phyloP scores from a whole-genome alignment of 257 asterid genomes.

The Scutellaria minor region DNA sequence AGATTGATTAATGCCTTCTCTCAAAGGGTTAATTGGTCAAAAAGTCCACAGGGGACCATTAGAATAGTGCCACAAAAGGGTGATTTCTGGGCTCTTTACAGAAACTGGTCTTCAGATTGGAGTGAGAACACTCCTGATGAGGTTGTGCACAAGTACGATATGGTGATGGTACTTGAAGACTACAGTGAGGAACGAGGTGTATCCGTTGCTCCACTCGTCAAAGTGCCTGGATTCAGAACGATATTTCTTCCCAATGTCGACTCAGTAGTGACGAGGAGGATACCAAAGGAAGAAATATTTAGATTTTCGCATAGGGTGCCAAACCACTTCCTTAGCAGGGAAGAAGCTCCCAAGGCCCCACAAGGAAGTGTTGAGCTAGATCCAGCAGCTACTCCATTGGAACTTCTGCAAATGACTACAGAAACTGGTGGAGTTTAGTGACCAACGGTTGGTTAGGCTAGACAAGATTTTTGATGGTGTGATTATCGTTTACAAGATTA shows the following conservation, averaged over 20 bases:
- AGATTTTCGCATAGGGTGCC: slow-evolving; percentile 73
- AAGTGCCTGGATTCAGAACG: slow-evolving; percentile 65
- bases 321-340: slow-evolving; percentile 47
- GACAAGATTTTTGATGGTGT: slow-evolving; percentile 33
- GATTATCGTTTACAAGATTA: background rate
- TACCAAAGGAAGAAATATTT: slow-evolving; percentile 64
- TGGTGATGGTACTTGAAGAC: slow-evolving; percentile 57
- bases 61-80: slow-evolving; percentile 60
- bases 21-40: slow-evolving; percentile 61
- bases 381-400: slow-evolving; percentile 73
- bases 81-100: slow-evolving; percentile 72
- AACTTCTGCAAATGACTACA: slow-evolving; percentile 52
- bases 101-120: slow-evolving; percentile 66
- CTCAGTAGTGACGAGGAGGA: slow-evolving; percentile 38
- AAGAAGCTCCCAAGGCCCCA: slow-evolving; percentile 60
- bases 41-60: slow-evolving; percentile 51
- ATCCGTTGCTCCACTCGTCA: slow-evolving; percentile 57
- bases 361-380: slow-evolving; percentile 69
- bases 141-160: slow-evolving; percentile 60
- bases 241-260: slow-evolving; percentile 54
- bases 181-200: slow-evolving; percentile 56
- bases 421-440: slow-evolving; percentile 34
- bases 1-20: slow-evolving; percentile 62
- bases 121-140: slow-evolving; percentile 55
- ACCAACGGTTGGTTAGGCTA: slow-evolving; percentile 1